phyloP scores from a whole-genome alignment of 83 land plant species.

The Picea mariana region DNA sequence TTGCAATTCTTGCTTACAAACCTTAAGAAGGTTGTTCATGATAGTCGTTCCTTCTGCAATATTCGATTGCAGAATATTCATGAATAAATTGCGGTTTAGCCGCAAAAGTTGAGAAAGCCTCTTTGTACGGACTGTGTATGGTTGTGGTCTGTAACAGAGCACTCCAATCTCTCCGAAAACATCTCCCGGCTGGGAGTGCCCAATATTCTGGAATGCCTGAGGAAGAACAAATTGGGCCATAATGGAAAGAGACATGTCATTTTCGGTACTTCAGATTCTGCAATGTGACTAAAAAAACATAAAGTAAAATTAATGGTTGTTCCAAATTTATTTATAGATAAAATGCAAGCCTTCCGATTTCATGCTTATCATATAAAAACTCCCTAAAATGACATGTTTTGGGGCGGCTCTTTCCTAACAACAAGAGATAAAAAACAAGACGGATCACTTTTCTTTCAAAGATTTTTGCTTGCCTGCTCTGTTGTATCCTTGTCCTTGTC shows the following conservation, averaged over 20 bases:
- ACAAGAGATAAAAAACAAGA: neutral
- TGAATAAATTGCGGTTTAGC: slow-evolving; percentile 51
- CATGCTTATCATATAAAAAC: neutral
- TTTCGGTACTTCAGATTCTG: neutral
- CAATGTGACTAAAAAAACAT: no score
- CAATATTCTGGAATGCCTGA: slow-evolving; percentile 51
- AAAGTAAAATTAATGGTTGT: neutral
- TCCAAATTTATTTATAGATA: neutral
- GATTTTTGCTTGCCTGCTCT: slow-evolving; percentile 43
- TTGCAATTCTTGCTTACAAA: slow-evolving; percentile 5
- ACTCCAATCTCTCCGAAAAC: slow-evolving; percentile 73
- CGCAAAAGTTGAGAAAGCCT: slow-evolving; percentile 66
- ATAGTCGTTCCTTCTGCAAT: slow-evolving; percentile 71
- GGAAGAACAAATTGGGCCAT: neutral
- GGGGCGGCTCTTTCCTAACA: neutral
- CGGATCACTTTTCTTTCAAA: neutral
- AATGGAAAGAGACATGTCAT: neutral
- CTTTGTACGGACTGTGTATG: slow-evolving; percentile 66
- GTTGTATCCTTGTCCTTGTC: slow-evolving; percentile 32
- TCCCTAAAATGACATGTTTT: neutral
- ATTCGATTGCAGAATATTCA: slow-evolving; percentile 66
- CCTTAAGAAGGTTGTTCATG: slow-evolving; percentile 74
- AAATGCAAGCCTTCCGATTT: neutral
- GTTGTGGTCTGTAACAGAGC: slow-evolving; percentile 74
- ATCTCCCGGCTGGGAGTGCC: slow-evolving; percentile 45